phyloP scores from a whole-genome alignment of 179 eudicot genomes.

The Actinidia polygama region DNA sequence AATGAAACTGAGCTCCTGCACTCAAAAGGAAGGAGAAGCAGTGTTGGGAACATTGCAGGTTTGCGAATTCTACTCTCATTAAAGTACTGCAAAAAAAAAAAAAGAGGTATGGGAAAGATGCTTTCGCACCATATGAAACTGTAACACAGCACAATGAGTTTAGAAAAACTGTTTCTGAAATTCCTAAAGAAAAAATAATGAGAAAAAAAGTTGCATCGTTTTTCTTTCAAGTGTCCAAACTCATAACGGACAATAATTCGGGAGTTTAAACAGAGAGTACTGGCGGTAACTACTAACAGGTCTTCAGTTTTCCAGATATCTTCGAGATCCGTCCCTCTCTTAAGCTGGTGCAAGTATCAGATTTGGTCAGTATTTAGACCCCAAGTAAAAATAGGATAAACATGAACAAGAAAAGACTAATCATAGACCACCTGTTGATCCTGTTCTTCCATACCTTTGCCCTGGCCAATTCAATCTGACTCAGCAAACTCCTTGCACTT shows the following conservation, averaged over 20 bases:
- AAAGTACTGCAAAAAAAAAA: not conserved
- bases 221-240: not conserved
- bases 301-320: constrained; percentile 29
- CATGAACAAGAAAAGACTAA: constrained; percentile 13
- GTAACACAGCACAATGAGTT: not conserved
- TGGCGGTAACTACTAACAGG: not conserved
- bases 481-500: constrained; percentile 54
- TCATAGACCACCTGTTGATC: constrained; percentile 18
- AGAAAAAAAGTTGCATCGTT: not conserved
- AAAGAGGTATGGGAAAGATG: not conserved
- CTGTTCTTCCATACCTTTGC: constrained; percentile 75
- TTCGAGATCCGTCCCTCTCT: constrained; percentile 23
- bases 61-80: not conserved
- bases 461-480: constrained; percentile 49
- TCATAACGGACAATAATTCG: not conserved
- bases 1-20: not conserved
- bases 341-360: constrained; percentile 28
- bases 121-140: not conserved
- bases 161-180: not conserved
- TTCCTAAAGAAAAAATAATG: not conserved
- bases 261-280: constrained; percentile 23
- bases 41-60: not conserved
- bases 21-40: not conserved
- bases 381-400: constrained; percentile 16
- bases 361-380: constrained; percentile 7